Evolutionary conservation across 345 rosid genomes (phyloP).

Genomic region (Eucalyptus tenuipes): DNA sequence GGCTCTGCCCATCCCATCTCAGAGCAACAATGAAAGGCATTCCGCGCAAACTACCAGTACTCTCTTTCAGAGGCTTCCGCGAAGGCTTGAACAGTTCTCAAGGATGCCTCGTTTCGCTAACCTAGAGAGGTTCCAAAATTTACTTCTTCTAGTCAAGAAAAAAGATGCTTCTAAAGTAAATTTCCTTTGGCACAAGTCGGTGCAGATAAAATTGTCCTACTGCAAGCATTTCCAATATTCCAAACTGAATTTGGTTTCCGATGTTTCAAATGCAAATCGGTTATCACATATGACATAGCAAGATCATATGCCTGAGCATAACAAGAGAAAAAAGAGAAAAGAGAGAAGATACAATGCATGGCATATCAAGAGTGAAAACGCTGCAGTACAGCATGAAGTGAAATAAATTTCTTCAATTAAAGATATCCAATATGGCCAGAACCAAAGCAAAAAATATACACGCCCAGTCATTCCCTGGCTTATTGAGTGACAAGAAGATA

Average conservation of each 20-base stretch:
- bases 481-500: background rate
- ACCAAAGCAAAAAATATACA: background rate
- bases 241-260: background rate
- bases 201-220: background rate
- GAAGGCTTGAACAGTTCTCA: background rate
- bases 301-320: background rate
- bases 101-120: background rate
- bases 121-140: background rate
- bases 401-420: background rate
- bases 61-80: slow-evolving; percentile 4
- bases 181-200: background rate
- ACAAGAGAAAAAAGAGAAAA: background rate
- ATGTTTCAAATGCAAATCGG: background rate
- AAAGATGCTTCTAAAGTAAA: background rate
- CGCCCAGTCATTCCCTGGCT: background rate
- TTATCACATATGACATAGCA: background rate
- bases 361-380: background rate
- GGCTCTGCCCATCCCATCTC: background rate
- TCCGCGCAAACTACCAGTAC: background rate
- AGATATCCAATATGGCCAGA: background rate
- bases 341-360: background rate
- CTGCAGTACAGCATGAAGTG: background rate
- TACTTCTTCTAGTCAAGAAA: background rate
- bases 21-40: background rate
- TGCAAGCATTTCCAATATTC: background rate